phyloP scores from a whole-genome alignment of 2,329 filamentous ascomycete genomes.

The Tolypocladium endophyticum region DNA sequence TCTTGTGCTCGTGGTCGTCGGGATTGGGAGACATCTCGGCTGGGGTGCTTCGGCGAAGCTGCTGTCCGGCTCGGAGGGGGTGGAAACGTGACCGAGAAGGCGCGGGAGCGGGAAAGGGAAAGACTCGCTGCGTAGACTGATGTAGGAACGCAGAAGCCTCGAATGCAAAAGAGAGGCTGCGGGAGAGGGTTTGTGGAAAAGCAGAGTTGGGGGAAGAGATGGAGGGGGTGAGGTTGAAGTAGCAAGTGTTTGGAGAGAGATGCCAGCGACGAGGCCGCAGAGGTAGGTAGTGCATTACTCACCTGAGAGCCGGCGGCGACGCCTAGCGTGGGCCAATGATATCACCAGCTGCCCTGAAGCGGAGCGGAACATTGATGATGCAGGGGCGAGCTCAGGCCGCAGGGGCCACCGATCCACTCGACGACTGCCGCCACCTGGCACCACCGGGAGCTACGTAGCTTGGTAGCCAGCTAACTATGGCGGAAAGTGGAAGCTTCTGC shows the following conservation, averaged over 20 bases:
- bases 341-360: slow-evolving; percentile 14
- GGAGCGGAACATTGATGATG: slow-evolving; percentile 27
- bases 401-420: background rate
- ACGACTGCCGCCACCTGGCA: background rate
- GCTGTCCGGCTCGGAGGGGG: slow-evolving; percentile 11
- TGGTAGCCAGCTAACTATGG: background rate
- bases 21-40: slow-evolving; percentile 62
- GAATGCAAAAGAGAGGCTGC: slow-evolving; percentile 1
- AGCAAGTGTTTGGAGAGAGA: slow-evolving; percentile 9
- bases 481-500: slow-evolving; percentile 20
- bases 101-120: background rate
- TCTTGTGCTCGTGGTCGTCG: slow-evolving; percentile 59
- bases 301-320: slow-evolving; percentile 8
- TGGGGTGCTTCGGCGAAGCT: slow-evolving; percentile 16
- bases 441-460: slow-evolving; percentile 7
- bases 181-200: background rate
- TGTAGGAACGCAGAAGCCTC: background rate
- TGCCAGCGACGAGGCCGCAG: background rate
- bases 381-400: slow-evolving; percentile 5
- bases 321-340: slow-evolving; percentile 21
- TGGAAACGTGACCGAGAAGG: slow-evolving; percentile 12
- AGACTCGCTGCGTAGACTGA: background rate
- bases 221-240: slow-evolving; percentile 8
- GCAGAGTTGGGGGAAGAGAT: background rate
- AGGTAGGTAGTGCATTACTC: slow-evolving; percentile 6